phyloP scores from a whole-genome alignment of 2,329 filamentous ascomycete genomes.

The Didymella segeticola region DNA sequence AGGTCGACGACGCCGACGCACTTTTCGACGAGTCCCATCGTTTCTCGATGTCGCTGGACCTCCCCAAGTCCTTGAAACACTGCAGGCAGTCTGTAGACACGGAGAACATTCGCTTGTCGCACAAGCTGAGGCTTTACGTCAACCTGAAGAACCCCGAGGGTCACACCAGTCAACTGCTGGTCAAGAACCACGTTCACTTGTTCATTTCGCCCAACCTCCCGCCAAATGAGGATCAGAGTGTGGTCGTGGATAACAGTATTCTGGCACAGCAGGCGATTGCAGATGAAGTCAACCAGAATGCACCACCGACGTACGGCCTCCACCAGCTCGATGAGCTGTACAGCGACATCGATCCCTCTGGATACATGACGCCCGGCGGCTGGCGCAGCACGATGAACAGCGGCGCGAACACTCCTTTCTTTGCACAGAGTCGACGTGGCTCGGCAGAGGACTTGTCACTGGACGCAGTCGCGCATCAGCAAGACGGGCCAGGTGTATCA shows the following conservation, averaged over 20 bases:
- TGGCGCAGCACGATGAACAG: slow-evolving; percentile 62
- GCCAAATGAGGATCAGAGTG: slow-evolving; percentile 83
- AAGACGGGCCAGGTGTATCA: slow-evolving; percentile 54
- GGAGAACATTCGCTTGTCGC: slow-evolving; percentile 87
- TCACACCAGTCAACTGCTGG: slow-evolving; percentile 90
- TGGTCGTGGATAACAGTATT: slow-evolving; percentile 56
- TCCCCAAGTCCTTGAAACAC: slow-evolving; percentile 81
- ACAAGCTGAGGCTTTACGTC: slow-evolving; percentile 91
- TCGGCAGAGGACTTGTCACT: slow-evolving; percentile 82
- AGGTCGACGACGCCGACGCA: slow-evolving; percentile 42
- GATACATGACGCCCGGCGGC: slow-evolving; percentile 78
- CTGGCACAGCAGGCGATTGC: slow-evolving; percentile 53
- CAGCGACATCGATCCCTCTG: slow-evolving; percentile 80
- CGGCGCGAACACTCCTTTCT: slow-evolving; percentile 77
- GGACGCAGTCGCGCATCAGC: slow-evolving; percentile 41
- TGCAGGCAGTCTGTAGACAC: slow-evolving; percentile 91
- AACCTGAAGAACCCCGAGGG: slow-evolving; percentile 94
- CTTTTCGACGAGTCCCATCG: slow-evolving; percentile 64
- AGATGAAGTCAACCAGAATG: slow-evolving; percentile 67
- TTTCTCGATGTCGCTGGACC: slow-evolving; percentile 65
- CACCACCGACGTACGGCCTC: slow-evolving; percentile 91
- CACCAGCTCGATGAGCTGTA: slow-evolving; percentile 91
- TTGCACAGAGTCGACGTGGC: slow-evolving; percentile 71
- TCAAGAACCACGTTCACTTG: slow-evolving; percentile 87
- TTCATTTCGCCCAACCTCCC: slow-evolving; percentile 96